Conservation (phyloP, 805 yeast species). For the Pichia nanzhaoensis region DNA sequence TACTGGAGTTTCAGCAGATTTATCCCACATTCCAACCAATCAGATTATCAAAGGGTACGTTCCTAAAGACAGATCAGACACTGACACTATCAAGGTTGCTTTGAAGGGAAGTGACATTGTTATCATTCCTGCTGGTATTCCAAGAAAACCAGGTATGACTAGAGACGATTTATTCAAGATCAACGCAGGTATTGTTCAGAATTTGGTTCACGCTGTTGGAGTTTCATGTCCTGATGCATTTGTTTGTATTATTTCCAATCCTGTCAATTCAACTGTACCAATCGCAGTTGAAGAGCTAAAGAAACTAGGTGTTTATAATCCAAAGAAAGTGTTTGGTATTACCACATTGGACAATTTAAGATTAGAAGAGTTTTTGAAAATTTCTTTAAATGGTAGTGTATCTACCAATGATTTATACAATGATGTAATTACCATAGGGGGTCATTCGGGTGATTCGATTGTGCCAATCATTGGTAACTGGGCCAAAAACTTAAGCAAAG, state of each 20-base stretch:
- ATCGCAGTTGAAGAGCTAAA: constrained; percentile 90
- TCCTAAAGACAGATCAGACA: constrained; percentile 83
- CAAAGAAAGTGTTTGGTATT: constrained; percentile 89
- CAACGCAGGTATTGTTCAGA: constrained; percentile 92
- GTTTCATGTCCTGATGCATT: constrained; percentile 81
- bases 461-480: constrained; percentile 85
- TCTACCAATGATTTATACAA: constrained; percentile 73
- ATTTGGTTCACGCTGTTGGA: constrained; percentile 80
- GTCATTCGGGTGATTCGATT: constrained; percentile 95
- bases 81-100: constrained; percentile 66
- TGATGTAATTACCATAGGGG: constrained; percentile 86
- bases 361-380: constrained; percentile 90
- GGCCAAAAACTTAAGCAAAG: constrained; percentile 57
- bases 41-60: constrained; percentile 66
- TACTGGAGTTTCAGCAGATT: constrained; percentile 86
- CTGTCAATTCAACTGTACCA: constrained; percentile 96
- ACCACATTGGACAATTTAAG: constrained; percentile 91
- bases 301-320: constrained; percentile 81
- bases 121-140: constrained; percentile 95
- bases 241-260: constrained; percentile 80
- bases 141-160: constrained; percentile 98
- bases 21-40: constrained; percentile 60
- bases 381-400: constrained; percentile 67
- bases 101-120: constrained; percentile 77
- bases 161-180: constrained; percentile 96